Base-by-base conservation (phyloP, 768 basidiomycete species). In the Boletus edulis region DNA sequence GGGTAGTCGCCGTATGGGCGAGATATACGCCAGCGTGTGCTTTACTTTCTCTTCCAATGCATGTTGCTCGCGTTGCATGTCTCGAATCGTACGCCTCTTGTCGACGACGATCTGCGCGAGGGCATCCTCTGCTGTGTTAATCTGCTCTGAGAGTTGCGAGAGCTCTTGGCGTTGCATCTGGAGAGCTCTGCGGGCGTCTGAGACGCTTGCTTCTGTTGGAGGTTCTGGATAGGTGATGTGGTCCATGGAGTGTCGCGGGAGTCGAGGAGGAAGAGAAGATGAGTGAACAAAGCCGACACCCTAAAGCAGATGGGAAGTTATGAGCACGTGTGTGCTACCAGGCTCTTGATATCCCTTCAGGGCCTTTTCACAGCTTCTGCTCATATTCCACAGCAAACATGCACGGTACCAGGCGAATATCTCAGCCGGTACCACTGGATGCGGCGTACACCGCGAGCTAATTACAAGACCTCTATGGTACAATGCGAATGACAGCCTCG, bases 1-100 rank as follows among this genome's bases (percentile, higher is more conserved):
- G 1, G 89, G 89, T 24, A 92, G 75, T 40, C 86, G 75, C 29
- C 85, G 76, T 58, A 91, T 84, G 32, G 88, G 88, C 12, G 89
- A 81, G 53, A 91, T 76, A 64, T 88, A 91, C 2, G 85, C 85
- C 67, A 78, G 72, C 4, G 84, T 78, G 22, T 73, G 73, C 29
- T 70, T 67, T 38, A 83, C 74, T 41, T 75, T 74, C 27, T 79
- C 72, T 63, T 86, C 78, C 20, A 89, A 59, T 7, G 55, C 62
- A 15, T 63, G 66, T 45, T 78, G 80, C 62, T 87, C 81, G 37
- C 63, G 58, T 61, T 80, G 72, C 61, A 90, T 67, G 46, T 80
- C 79, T 39, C 74, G 72, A 60, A 91, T 89, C 15, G 76, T 71
- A 46, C 67, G 70, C 69, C 75, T 75, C 7, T 78, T 78, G 47